Conservation (phyloP, 352 stramenopile species). For the Phytophthora pisi region DNA sequence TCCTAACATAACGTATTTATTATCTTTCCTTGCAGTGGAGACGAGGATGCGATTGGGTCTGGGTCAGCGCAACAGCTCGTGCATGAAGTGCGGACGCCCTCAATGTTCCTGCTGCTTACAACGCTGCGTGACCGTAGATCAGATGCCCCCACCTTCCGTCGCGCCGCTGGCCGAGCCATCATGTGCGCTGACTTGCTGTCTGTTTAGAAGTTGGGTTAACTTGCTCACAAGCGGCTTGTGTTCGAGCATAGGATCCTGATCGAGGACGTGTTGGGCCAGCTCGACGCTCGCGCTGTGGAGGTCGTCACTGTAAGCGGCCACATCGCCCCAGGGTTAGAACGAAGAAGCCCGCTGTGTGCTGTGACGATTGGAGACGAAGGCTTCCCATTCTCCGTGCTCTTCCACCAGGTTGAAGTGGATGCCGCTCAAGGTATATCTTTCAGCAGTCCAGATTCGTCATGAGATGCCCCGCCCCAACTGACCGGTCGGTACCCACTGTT, state of each 20-base stretch:
- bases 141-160: neutral
- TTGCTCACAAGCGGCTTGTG: neutral
- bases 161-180: constrained; percentile 1
- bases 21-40: neutral
- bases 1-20: too few relatives aligned
- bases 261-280: neutral
- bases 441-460: neutral
- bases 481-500: neutral
- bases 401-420: constrained; percentile 9
- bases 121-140: neutral
- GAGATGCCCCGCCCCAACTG: neutral
- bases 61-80: neutral
- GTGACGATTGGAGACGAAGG: constrained; percentile 8
- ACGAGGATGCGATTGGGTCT: neutral
- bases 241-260: constrained; percentile 7
- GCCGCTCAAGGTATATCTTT: constrained; percentile 5
- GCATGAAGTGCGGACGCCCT: constrained; percentile 3
- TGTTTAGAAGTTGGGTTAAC: neutral
- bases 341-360: neutral
- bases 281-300: constrained; percentile 1
- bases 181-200: neutral
- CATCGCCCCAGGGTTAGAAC: neutral
- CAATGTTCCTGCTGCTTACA: constrained; percentile 3
- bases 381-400: constrained; percentile 6
- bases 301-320: neutral